phyloP scores from a whole-genome alignment of 2,329 filamentous ascomycete species.

The Rutstroemia sp. region DNA sequence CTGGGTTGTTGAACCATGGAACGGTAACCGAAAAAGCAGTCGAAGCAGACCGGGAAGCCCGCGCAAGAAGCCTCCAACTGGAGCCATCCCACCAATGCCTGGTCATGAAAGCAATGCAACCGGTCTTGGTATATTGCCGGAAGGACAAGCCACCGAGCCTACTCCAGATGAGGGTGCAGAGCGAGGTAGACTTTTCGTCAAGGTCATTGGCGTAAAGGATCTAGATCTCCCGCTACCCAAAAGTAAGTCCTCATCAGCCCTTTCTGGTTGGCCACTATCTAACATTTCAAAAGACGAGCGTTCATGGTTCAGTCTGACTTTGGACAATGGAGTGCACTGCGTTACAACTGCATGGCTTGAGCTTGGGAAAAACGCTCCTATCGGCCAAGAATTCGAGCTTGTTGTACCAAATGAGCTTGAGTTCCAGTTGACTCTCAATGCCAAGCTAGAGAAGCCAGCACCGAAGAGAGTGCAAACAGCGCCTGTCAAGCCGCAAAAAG shows the following conservation, averaged over 20 bases:
- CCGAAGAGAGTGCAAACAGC: constrained; percentile 46
- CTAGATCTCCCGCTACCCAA: constrained; percentile 84
- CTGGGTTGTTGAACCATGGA: constrained; percentile 97
- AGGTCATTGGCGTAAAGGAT: constrained; percentile 97
- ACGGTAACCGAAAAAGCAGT: constrained; percentile 66
- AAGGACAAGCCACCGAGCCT: constrained; percentile 42
- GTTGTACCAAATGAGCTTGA: constrained; percentile 97
- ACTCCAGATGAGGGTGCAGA: constrained; percentile 68
- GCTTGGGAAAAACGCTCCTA: constrained; percentile 82
- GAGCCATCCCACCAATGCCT: constrained; percentile 73
- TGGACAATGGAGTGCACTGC: constrained; percentile 97
- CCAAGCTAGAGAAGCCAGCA: constrained; percentile 78
- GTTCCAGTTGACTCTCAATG: constrained; percentile 94
- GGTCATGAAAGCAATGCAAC: constrained; percentile 73
- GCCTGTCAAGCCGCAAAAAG: constrained; percentile 55
- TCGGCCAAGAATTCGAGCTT: constrained; percentile 96
- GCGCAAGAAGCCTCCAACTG: constrained; percentile 34
- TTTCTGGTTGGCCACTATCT: constrained; percentile 13
- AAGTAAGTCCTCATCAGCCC: constrained; percentile 53
- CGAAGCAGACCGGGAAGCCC: constrained; percentile 44
- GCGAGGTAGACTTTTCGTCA: constrained; percentile 87
- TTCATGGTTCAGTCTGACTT: constrained; percentile 88
- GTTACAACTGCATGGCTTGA: constrained; percentile 96
- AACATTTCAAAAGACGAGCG: constrained; percentile 59
- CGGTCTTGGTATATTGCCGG: constrained; percentile 55